Conservation (phyloP, 176 grass and related monocot genomes). For the Zea mays region Zm-B73-REFERENCE-NAM-5.0 NC_050103.1:110111501-110112000, state of each 20-base stretch:
- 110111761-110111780: background rate
- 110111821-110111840: background rate
- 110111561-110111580: background rate
- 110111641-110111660: background rate
- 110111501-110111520: background rate
- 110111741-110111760: background rate
- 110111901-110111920: background rate
- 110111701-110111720: background rate
- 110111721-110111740: background rate
- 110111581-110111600: background rate
- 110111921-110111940: no score
- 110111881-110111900: background rate
- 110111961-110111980: no score
- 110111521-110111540: background rate
- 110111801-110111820: background rate
- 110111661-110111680: background rate
- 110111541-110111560: background rate
- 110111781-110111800: background rate
- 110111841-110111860: constrained; percentile 8
- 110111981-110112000: no score
- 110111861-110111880: background rate
- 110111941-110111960: no score
- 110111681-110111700: background rate
- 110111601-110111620: background rate
- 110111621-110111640: background rate